Evolutionary conservation across 2,329 filamentous ascomycete genomes (phyloP).

Genomic region (Nigrospora osmanthi): DNA sequence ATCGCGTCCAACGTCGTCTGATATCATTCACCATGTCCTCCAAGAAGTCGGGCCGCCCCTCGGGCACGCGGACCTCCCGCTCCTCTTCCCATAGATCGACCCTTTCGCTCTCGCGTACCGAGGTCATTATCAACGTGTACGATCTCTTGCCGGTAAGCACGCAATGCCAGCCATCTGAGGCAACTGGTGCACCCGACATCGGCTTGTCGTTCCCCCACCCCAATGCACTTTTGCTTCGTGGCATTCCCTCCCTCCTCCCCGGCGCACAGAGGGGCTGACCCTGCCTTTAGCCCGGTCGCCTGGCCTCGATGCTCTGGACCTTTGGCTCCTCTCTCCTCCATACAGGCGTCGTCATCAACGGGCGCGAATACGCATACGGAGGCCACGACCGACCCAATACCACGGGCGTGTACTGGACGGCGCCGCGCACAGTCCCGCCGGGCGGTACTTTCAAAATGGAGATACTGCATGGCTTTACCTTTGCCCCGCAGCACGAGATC

Average conservation of each 20-base stretch:
- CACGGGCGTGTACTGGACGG: conserved; percentile 80
- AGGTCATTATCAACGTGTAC: conserved; percentile 71
- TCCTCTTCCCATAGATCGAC: conserved; percentile 51
- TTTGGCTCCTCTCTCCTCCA: conserved; percentile 72
- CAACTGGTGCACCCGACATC: too few species aligned
- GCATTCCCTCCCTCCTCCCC: too few species aligned
- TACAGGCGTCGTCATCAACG: conserved; percentile 74
- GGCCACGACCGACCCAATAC: conserved; percentile 64
- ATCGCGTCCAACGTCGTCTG: not conserved
- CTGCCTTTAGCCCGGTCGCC: conserved; percentile 52
- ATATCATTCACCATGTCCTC: conserved; percentile 27
- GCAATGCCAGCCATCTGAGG: too few species aligned
- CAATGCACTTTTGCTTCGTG: too few species aligned
- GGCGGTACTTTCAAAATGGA: conserved; percentile 70
- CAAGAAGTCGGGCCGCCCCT: conserved; percentile 26
- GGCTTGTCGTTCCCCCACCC: too few species aligned
- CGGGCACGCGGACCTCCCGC: conserved; percentile 24
- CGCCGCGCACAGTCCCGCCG: conserved; percentile 62
- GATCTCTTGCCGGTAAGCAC: conserved; percentile 62
- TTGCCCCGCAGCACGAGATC: conserved; percentile 61
- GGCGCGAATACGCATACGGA: conserved; percentile 77
- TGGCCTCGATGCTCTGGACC: conserved; percentile 72
- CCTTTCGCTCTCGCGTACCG: conserved; percentile 62
- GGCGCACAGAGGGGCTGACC: too few species aligned
- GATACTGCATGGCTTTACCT: conserved; percentile 73